These are phyloP conservation scores for Suaeda aralocaspica DNA, from an alignment of 148 eudicot genomes.

Conservation along the genomic window DNA sequence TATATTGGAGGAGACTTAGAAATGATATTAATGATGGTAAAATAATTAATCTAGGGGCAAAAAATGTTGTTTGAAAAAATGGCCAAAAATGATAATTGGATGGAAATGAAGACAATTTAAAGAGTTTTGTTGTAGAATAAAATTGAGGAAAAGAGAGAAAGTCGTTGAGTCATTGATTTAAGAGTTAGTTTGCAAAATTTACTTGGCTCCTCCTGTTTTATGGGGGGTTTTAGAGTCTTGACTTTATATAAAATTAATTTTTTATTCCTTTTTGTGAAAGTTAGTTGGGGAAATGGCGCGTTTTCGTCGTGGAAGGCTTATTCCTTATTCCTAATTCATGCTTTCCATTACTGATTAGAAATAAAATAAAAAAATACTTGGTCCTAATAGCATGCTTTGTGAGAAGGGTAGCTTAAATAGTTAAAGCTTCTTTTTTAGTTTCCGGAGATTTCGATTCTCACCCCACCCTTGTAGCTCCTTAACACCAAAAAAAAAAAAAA, in stretches of 20 bases:
- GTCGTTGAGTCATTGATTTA: constrained; percentile 20
- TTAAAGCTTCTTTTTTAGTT: too few species aligned
- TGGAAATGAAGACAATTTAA: background rate
- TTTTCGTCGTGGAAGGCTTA: constrained; percentile 18
- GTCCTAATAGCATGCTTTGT: too few species aligned
- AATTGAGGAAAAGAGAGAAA: constrained; percentile 15
- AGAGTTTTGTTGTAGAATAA: background rate
- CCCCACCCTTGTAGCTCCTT: too few species aligned
- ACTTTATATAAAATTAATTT: too few species aligned
- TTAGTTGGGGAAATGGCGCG: constrained; percentile 11
- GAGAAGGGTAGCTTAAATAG: too few species aligned
- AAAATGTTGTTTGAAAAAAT: background rate
- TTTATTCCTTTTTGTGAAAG: background rate
- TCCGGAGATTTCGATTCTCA: too few species aligned
- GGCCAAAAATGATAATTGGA: background rate
- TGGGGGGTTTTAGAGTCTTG: background rate
- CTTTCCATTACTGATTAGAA: constrained; percentile 14
- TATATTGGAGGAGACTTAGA: background rate
- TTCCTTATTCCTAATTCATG: constrained; percentile 10
- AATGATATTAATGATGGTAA: background rate
- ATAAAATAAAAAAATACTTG: background rate
- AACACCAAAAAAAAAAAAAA: too few species aligned
- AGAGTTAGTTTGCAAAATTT: constrained; percentile 13
- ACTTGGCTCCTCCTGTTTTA: constrained; percentile 7
- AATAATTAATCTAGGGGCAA: background rate